phyloP scores from a whole-genome alignment of 176 grass and related monocot species.

The Avena insularis region DNA sequence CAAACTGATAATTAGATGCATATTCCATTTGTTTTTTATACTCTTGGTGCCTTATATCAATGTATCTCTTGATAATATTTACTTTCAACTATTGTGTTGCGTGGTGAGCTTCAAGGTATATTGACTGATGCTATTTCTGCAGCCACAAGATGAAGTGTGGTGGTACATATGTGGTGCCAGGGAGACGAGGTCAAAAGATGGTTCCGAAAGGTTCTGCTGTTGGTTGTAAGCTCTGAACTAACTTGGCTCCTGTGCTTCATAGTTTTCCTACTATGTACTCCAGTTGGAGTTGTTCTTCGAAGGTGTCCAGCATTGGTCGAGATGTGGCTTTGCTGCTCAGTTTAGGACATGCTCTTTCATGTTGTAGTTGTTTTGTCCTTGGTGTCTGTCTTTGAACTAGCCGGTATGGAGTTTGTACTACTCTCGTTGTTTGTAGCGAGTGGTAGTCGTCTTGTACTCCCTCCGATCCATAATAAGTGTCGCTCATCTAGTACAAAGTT shows the following conservation, averaged over 20 bases:
- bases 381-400: too few species aligned
- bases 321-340: too few species aligned
- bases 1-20: background rate
- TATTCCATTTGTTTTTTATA: conserved; percentile 19
- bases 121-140: conserved; percentile 50
- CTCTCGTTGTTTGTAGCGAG: too few species aligned
- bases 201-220: conserved; percentile 48
- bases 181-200: conserved; percentile 35
- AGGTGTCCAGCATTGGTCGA: too few species aligned
- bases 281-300: too few species aligned
- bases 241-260: background rate
- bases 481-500: too few species aligned
- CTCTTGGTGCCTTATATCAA: background rate
- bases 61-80: conserved; percentile 29
- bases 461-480: too few species aligned
- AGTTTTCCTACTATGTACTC: background rate
- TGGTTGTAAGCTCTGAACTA: conserved; percentile 32
- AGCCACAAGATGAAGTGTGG: conserved; percentile 62
- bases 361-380: too few species aligned
- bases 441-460: too few species aligned
- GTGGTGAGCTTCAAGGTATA: conserved; percentile 6
- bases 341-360: too few species aligned
- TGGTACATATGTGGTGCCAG: conserved; percentile 45
- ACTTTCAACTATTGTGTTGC: conserved; percentile 26
- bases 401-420: too few species aligned